Evolutionary conservation across 345 rosid species (phyloP).

Genomic region (Pistacia atlantica): DNA sequence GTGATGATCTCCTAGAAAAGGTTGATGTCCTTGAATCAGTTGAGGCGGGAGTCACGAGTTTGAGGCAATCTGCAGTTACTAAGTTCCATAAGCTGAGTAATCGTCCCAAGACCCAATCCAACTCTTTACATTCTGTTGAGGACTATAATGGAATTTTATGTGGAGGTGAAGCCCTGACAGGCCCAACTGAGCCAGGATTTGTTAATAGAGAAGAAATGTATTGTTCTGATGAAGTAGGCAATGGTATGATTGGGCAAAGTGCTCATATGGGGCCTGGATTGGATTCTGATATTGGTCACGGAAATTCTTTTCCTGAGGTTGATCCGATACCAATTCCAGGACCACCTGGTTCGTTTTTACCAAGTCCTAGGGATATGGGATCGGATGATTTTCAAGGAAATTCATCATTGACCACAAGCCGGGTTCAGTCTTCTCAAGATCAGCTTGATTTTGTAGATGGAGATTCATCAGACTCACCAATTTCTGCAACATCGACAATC

Average conservation of each 20-base stretch:
- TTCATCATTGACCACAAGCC: conserved; percentile 82
- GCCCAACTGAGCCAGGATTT: conserved; percentile 34
- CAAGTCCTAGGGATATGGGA: conserved; percentile 89
- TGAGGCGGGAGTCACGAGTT: conserved; percentile 28
- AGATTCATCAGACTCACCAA: conserved; percentile 82
- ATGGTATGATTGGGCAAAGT: conserved; percentile 36
- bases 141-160: conserved; percentile 37
- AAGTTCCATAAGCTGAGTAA: conserved; percentile 30
- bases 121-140: conserved; percentile 46
- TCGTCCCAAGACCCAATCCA: conserved; percentile 35
- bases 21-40: conserved; percentile 35
- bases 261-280: conserved; percentile 37
- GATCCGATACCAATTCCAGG: conserved; percentile 98
- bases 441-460: conserved; percentile 67
- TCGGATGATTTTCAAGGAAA: conserved; percentile 91
- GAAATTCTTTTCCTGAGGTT: conserved; percentile 69
- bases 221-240: conserved; percentile 52
- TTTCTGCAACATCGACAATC: conserved; percentile 72
- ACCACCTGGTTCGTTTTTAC: conserved; percentile 95
- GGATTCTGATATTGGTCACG: conserved; percentile 48
- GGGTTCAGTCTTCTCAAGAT: conserved; percentile 77
- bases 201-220: conserved; percentile 47
- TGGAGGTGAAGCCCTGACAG: conserved; percentile 33
- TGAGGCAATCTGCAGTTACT: conserved; percentile 32
- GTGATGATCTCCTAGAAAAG: conserved; percentile 19